Evolutionary conservation across 1,284 basidiomycete genomes (phyloP).

Genomic region (Ganoderma lingzhi): DNA sequence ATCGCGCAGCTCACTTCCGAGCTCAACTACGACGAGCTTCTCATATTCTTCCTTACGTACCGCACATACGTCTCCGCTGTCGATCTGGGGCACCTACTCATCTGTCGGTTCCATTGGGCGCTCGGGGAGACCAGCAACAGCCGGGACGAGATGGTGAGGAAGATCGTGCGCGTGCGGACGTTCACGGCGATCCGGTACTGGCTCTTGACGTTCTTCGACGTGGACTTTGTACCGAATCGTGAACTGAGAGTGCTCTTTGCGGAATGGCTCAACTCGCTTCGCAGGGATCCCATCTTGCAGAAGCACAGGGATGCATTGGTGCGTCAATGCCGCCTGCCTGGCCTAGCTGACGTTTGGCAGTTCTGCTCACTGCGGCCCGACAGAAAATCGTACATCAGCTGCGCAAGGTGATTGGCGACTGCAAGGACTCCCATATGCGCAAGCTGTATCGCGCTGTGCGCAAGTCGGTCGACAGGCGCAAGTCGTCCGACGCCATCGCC

Average conservation of each 20-base stretch:
- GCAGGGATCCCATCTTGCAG: constrained; percentile 71
- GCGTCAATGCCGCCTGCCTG: constrained; percentile 43
- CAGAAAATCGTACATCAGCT: constrained; percentile 82
- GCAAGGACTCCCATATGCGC: constrained; percentile 71
- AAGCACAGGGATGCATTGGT: constrained; percentile 75
- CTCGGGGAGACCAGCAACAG: constrained; percentile 60
- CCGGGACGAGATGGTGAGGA: constrained; percentile 70
- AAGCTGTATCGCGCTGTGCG: constrained; percentile 33
- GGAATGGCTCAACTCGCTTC: constrained; percentile 81
- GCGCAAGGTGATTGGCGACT: constrained; percentile 82
- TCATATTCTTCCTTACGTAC: constrained; percentile 90
- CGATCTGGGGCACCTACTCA: constrained; percentile 81
- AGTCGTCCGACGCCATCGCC: constrained; percentile 22
- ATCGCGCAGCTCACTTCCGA: constrained; percentile 88
- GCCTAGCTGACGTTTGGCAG: not conserved
- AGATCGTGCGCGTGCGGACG: constrained; percentile 85
- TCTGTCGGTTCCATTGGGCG: constrained; percentile 89
- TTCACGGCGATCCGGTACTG: constrained; percentile 89
- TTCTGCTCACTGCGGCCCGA: not conserved
- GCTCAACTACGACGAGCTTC: constrained; percentile 82
- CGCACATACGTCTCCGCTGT: constrained; percentile 80
- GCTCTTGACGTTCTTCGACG: constrained; percentile 86
- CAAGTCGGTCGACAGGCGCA: constrained; percentile 31
- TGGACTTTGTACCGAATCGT: constrained; percentile 86
- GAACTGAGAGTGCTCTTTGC: constrained; percentile 76